A percentile compares a stretch with the other conserved stretches of the same genome.
Conservation (phyloP, 2,329 filamentous ascomycete genomes). For the Calonectria honghensis region DNA sequence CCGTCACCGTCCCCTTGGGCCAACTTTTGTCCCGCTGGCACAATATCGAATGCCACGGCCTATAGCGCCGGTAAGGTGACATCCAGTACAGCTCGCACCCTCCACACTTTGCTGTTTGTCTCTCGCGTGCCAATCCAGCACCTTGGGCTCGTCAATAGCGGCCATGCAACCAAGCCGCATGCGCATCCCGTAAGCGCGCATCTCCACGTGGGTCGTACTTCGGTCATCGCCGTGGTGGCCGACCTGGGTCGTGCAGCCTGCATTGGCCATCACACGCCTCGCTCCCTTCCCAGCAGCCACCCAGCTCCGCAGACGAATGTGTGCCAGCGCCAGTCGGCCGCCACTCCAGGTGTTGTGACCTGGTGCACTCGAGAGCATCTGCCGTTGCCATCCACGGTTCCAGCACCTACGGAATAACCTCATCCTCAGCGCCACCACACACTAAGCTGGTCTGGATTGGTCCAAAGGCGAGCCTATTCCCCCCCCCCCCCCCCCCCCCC, state of each 20-base stretch:
- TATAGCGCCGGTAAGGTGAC: slow-evolving; percentile 43
- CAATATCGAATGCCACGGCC: slow-evolving; percentile 31
- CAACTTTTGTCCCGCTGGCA: slow-evolving; percentile 24
- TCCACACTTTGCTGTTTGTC: slow-evolving; percentile 38
- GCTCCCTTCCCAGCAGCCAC: slow-evolving; percentile 23
- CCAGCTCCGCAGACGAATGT: slow-evolving; percentile 21
- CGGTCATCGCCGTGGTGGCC: slow-evolving; percentile 52
- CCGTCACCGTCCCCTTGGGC: slow-evolving; percentile 46
- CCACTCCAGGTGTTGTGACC: background rate
- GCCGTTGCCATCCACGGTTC: background rate
- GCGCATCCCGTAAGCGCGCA: slow-evolving; percentile 50
- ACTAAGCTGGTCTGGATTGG: slow-evolving; percentile 45
- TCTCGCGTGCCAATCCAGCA: slow-evolving; percentile 41
- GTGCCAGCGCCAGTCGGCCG: slow-evolving; percentile 4
- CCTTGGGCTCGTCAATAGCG: slow-evolving; percentile 29
- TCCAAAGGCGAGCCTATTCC: slow-evolving; percentile 43
- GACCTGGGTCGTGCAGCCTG: slow-evolving; percentile 28
- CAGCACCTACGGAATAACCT: slow-evolving; percentile 34
- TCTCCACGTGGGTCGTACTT: slow-evolving; percentile 53
- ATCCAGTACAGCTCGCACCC: slow-evolving; percentile 36
- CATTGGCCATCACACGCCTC: slow-evolving; percentile 21
- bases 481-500: background rate
- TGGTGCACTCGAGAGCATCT: background rate
- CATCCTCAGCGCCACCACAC: slow-evolving; percentile 31
- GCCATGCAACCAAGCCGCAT: slow-evolving; percentile 40